phyloP scores from a whole-genome alignment of 495 filamentous ascomycete genomes.

The Talaromyces trachyspermus region DNA sequence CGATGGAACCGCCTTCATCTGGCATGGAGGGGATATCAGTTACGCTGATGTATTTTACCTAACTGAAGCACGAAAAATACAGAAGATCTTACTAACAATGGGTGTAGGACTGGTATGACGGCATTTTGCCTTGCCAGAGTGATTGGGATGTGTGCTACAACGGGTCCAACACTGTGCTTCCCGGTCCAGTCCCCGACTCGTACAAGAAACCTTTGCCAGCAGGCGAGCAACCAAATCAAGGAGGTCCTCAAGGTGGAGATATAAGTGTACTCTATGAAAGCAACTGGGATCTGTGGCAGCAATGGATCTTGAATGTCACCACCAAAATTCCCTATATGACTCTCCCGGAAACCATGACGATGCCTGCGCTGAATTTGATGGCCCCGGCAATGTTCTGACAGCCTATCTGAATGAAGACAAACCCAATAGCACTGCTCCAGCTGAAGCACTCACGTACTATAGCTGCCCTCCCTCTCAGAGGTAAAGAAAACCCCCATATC shows the following conservation, averaged over 20 bases:
- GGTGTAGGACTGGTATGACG: conserved; percentile 45
- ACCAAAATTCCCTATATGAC: conserved; percentile 41
- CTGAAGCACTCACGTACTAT: conserved; percentile 38
- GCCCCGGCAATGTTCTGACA: conserved; percentile 35
- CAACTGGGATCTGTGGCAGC: conserved; percentile 45
- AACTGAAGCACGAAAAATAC: too few species aligned
- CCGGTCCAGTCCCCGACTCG: conserved; percentile 24
- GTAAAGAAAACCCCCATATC: conserved; percentile 12
- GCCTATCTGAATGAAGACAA: conserved; percentile 37
- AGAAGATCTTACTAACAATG: too few species aligned
- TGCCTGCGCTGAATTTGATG: conserved; percentile 45
- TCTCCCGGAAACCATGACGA: conserved; percentile 40
- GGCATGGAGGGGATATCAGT: conserved; percentile 44
- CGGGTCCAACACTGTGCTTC: conserved; percentile 34
- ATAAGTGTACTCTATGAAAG: conserved; percentile 43
- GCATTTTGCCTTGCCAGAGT: conserved; percentile 39
- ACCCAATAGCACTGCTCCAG: conserved; percentile 21
- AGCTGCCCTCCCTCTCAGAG: conserved; percentile 47
- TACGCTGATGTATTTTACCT: too few species aligned
- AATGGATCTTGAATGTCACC: conserved; percentile 36
- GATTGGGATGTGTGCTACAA: conserved; percentile 50
- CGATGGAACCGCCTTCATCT: conserved; percentile 38
- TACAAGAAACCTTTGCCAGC: conserved; percentile 37
- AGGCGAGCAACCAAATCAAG: conserved; percentile 42
- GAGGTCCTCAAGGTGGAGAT: conserved; percentile 40